A percentile compares a stretch with the other conserved stretches of the same genome.
phyloP scores from a whole-genome alignment of 352 stramenopile species.

The Globisporangium ultimum region DNA sequence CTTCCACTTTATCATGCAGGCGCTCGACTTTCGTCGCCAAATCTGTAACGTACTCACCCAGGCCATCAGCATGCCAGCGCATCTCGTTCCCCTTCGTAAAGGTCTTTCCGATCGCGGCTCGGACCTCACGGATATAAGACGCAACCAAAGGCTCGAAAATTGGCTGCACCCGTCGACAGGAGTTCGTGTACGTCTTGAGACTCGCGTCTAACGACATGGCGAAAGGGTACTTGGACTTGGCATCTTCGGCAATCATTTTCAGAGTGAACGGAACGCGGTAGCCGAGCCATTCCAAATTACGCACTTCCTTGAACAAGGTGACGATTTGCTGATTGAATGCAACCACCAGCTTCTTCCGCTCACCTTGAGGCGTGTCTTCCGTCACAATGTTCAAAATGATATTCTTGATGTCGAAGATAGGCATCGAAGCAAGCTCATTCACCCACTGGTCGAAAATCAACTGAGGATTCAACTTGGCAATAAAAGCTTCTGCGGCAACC shows the following conservation, averaged over 20 bases:
- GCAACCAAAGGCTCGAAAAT: constrained; percentile 79
- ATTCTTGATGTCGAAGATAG: constrained; percentile 90
- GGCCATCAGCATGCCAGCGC: constrained; percentile 83
- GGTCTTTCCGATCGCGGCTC: constrained; percentile 84
- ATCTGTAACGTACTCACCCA: constrained; percentile 86
- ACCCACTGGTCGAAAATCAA: constrained; percentile 96
- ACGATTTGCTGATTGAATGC: constrained; percentile 98
- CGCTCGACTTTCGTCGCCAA: constrained; percentile 92
- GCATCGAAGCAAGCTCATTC: constrained; percentile 86
- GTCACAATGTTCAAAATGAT: constrained; percentile 90
- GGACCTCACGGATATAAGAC: constrained; percentile 78
- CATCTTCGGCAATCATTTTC: constrained; percentile 96
- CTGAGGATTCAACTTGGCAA: constrained; percentile 84
- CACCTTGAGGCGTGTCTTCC: constrained; percentile 64
- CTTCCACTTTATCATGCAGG: constrained; percentile 98
- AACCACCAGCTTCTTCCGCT: constrained; percentile 79
- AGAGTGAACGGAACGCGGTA: constrained; percentile 96
- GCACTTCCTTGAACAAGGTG: constrained; percentile 98
- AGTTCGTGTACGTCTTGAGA: constrained; percentile 91
- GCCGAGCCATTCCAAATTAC: constrained; percentile 97
- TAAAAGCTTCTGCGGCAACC: constrained; percentile 82
- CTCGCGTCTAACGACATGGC: constrained; percentile 97
- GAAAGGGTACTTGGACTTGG: constrained; percentile 95
- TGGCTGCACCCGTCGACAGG: constrained; percentile 74
- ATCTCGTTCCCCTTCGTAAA: constrained; percentile 89